phyloP scores from a whole-genome alignment of 768 basidiomycete genomes.

The Trametes cingulata region DNA sequence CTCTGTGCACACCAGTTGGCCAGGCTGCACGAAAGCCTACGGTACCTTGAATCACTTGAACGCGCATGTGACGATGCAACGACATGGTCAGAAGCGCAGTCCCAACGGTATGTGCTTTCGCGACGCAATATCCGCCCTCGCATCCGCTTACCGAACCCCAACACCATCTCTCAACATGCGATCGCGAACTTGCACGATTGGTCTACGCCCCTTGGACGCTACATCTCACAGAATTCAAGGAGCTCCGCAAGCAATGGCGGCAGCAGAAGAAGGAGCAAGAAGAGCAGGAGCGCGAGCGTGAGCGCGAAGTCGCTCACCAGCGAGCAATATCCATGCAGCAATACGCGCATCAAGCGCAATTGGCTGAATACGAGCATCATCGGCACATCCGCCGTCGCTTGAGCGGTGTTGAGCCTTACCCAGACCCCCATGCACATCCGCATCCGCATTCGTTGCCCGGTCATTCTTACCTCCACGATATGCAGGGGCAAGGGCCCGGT shows the following conservation, averaged over 20 bases:
- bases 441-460: conserved; percentile 16
- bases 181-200: neutral
- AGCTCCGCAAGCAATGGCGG: conserved; percentile 94
- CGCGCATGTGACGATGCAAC: conserved; percentile 98
- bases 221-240: conserved; percentile 87
- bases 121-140: conserved; percentile 4
- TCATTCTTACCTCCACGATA: conserved; percentile 14
- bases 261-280: conserved; percentile 82
- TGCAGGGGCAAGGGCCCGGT: conserved; percentile 8
- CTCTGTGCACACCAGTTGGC: conserved; percentile 26
- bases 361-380: conserved; percentile 15
- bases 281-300: conserved; percentile 28
- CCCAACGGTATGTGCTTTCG: conserved; percentile 71
- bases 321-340: conserved; percentile 17
- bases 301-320: conserved; percentile 20
- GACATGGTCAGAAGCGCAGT: conserved; percentile 87
- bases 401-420: conserved; percentile 19
- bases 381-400: conserved; percentile 17
- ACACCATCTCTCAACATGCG: neutral
- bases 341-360: conserved; percentile 5
- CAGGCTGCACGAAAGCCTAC: conserved; percentile 72
- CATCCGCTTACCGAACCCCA: conserved; percentile 19
- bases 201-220: neutral
- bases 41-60: conserved; percentile 97
- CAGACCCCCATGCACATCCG: conserved; percentile 21